Evolutionary conservation across 1,284 basidiomycete species (phyloP), one percentile per base, ranked within the genome.

Genomic region (Volvariella surrecta): DNA sequence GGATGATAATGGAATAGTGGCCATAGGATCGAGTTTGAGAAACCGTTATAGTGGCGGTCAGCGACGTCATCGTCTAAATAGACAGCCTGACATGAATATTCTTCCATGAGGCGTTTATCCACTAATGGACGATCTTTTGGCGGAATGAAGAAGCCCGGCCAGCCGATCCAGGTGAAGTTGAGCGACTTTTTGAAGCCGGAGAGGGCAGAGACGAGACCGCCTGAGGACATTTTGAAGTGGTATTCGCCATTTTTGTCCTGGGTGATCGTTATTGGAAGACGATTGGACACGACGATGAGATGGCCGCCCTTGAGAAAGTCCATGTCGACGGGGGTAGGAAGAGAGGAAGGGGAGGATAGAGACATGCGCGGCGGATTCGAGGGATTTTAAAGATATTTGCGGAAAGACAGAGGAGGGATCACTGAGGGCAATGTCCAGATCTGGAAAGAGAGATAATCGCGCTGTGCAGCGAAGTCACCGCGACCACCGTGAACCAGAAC

Each of bases 21-120:
- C 95, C 95, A 99, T 32, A 99, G 80, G 65, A 99, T 99, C 40
- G 92, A 96, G 71, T 99, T 99, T 52, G 92, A 94, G 74, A 99
- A 99, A 50, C 89, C 90, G 57, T 98, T 99, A 73, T 99, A 99
- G 64, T 98, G 95, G 44, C 86, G 79, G 64, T 99, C 96, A 10
- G 96, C 95, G 49, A 99, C 76, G 54, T 98, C 95, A 59, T 98
- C 95, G 46, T 91, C 86, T 54, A 99, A 82, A 70, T 97, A 97
- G 54, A 99, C 96, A 13, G 95, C 93, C 60, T 93, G 89, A 64
- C 96, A 99, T 37, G 89, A 89, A 66, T 95, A 97, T 63, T 98
- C 94, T 42, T 94, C 85, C 74, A 82, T 79, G 46, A 99, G 79
- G 6, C 89, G 82, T 56, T 79, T 78, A 72, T 95, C 87, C 61